Evolutionary conservation across 768 basidiomycete genomes (phyloP).

Genomic region (Tulasnella sp.): DNA sequence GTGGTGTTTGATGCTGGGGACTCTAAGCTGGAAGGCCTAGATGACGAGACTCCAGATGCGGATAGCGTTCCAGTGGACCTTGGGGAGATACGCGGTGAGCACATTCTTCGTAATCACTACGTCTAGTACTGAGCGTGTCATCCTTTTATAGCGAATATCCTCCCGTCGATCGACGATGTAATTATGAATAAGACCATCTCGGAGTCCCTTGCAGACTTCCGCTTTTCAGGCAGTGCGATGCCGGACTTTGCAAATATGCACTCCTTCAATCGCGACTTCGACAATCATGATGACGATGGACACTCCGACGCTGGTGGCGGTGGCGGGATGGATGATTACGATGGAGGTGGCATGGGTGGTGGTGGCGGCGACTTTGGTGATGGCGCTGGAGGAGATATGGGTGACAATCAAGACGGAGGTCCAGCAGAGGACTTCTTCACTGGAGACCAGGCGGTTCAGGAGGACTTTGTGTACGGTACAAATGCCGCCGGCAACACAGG

Average conservation of each 20-base stretch:
- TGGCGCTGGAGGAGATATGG: slow-evolving; percentile 9
- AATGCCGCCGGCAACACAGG: slow-evolving; percentile 26
- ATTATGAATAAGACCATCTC: slow-evolving; percentile 67
- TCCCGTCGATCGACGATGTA: slow-evolving; percentile 50
- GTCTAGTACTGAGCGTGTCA: too few species aligned
- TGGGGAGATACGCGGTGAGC: slow-evolving; percentile 48
- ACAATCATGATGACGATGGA: slow-evolving; percentile 45
- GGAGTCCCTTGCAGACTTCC: slow-evolving; percentile 69
- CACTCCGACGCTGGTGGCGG: slow-evolving; percentile 27
- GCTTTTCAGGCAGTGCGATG: slow-evolving; percentile 42
- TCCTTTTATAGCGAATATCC: slow-evolving; percentile 45
- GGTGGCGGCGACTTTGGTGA: slow-evolving; percentile 9
- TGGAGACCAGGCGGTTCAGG: slow-evolving; percentile 46
- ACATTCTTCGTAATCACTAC: slow-evolving; percentile 9
- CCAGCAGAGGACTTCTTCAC: slow-evolving; percentile 56
- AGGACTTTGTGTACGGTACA: slow-evolving; percentile 30
- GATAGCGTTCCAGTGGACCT: slow-evolving; percentile 47
- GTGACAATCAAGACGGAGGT: slow-evolving; percentile 9
- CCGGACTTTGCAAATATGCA: slow-evolving; percentile 35
- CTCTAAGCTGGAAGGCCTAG: slow-evolving; percentile 62
- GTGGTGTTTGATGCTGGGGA: slow-evolving; percentile 97
- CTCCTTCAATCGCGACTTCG: slow-evolving; percentile 42
- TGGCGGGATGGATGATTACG: slow-evolving; percentile 30
- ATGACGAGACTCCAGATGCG: slow-evolving; percentile 51
- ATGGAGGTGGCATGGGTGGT: slow-evolving; percentile 12